A percentile compares a stretch with the other conserved stretches of the same genome.
Evolutionary conservation across 2,329 filamentous ascomycete genomes (phyloP).

Genomic region (Exophiala bonariae): DNA sequence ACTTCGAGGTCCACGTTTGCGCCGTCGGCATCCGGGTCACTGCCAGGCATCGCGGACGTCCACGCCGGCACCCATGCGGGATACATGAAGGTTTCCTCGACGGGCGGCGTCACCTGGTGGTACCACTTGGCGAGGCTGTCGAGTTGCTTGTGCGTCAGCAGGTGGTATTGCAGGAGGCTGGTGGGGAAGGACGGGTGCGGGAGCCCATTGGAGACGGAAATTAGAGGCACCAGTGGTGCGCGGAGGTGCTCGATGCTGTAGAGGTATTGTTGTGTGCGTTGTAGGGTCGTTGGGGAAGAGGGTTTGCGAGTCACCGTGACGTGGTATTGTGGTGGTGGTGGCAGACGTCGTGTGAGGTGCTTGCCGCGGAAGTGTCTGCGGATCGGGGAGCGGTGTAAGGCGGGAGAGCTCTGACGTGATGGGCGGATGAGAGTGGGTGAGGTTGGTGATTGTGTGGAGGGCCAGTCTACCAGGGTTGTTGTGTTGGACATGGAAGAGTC

Average conservation of each 20-base stretch:
- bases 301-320: slow-evolving; percentile 9
- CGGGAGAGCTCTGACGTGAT: background rate
- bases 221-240: slow-evolving; percentile 36
- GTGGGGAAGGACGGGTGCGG: slow-evolving; percentile 40
- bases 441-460: slow-evolving; percentile 7
- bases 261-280: slow-evolving; percentile 8
- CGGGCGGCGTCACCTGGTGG: slow-evolving; percentile 42
- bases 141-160: slow-evolving; percentile 41
- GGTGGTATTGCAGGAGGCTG: slow-evolving; percentile 40
- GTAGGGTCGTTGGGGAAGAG: slow-evolving; percentile 8
- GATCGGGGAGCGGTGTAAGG: slow-evolving; percentile 16
- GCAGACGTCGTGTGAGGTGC: slow-evolving; percentile 3
- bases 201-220: slow-evolving; percentile 37
- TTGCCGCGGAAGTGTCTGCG: slow-evolving; percentile 9
- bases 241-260: slow-evolving; percentile 32
- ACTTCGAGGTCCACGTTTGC: slow-evolving; percentile 33
- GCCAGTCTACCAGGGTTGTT: slow-evolving; percentile 10
- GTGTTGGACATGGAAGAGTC: background rate
- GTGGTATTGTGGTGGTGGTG: slow-evolving; percentile 15
- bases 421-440: background rate
- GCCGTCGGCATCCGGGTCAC: slow-evolving; percentile 15
- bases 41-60: slow-evolving; percentile 1
- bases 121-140: slow-evolving; percentile 43
- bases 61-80: slow-evolving; percentile 30
- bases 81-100: slow-evolving; percentile 34